Percentiles rank a stretch among this genome's conserved stretches.
phyloP scores from a whole-genome alignment of 768 basidiomycete species.

The Multifurca ochricompacta region DNA sequence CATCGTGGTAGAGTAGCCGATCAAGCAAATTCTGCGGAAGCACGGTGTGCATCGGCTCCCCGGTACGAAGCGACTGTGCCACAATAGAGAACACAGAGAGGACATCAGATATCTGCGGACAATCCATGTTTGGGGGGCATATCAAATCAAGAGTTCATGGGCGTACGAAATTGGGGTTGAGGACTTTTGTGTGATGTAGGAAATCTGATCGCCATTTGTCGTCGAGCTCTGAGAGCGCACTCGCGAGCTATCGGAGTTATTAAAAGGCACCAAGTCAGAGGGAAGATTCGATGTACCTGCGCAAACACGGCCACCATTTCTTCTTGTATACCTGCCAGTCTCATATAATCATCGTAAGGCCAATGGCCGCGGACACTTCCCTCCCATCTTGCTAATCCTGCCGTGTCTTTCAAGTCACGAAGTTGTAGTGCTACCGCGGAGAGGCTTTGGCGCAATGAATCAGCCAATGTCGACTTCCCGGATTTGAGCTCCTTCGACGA shows the following conservation, averaged over 20 bases:
- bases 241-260: constrained; percentile 28
- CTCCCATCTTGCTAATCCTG: constrained; percentile 38
- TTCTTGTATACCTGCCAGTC: constrained; percentile 33
- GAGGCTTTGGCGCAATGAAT: constrained; percentile 27
- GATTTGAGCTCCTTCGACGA: constrained; percentile 11
- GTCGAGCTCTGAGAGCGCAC: constrained; percentile 37
- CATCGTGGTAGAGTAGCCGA: constrained; percentile 38
- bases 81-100: constrained; percentile 32
- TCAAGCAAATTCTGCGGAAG: constrained; percentile 37
- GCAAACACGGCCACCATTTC: constrained; percentile 36
- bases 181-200: constrained; percentile 38
- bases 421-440: constrained; percentile 30
- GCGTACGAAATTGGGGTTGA: constrained; percentile 50
- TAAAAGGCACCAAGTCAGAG: neutral
- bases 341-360: constrained; percentile 41
- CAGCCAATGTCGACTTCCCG: constrained; percentile 22
- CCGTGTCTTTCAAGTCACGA: constrained; percentile 29
- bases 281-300: constrained; percentile 26
- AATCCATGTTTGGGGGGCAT: neutral
- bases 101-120: constrained; percentile 34
- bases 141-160: neutral
- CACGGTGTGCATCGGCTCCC: constrained; percentile 37
- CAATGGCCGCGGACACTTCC: constrained; percentile 46
- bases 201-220: constrained; percentile 34
- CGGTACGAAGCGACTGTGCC: constrained; percentile 38